Evolutionary conservation across 2,329 filamentous ascomycete species (phyloP), one percentile per base, ranked within the genome.

Genomic region (Tolypocladium inflatum): DNA sequence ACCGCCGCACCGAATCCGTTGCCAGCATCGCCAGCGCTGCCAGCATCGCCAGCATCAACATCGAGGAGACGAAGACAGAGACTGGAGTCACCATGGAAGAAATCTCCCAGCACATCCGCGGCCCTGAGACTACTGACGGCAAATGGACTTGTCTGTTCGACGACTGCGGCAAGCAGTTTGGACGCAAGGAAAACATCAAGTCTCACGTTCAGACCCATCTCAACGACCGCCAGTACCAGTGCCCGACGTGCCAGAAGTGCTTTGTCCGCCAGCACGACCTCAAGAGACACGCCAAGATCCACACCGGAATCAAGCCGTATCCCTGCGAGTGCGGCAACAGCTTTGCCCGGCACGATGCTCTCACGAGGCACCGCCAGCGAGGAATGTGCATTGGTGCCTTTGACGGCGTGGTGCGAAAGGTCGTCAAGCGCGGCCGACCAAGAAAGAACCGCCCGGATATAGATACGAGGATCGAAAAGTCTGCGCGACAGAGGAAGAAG

Each of bases 131-230:
- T 3, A 70, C 73, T n/a, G 88, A 91, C 64, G 86, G 87, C 65
- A 91, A 91, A 73, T 94, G 88, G 87, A 78, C 86, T 8, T 94
- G 89, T 69, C 74, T 84, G n/a, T 92, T 77, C 58, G 80, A 90
- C 10, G 86, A 86, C 35, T 99, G 94, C 73, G 83, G 86, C 65
- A 96, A 96, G 73, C 84, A 86, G 56, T 97, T 99, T 70, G 93
- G 92, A n/a, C 85, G 94, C 65, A 96, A 97, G 72, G 94, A 99
- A 73, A 97, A 99, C 75, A 97, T 97, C 78, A 96, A 96, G 71
- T 96, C 92, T 0, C 94, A 99, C 71, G 90, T 99, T 17, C 94
- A 99, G 74, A 99, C 94, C 4, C 94, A 99, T 74, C 86, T 99
- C 63, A 94, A 95, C 67, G 94, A 99, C 72, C 84, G 94, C 54